These are phyloP conservation scores for Boletus semigastroideus DNA, from an alignment of 1,284 basidiomycete genomes.

Conservation along the genomic window DNA sequence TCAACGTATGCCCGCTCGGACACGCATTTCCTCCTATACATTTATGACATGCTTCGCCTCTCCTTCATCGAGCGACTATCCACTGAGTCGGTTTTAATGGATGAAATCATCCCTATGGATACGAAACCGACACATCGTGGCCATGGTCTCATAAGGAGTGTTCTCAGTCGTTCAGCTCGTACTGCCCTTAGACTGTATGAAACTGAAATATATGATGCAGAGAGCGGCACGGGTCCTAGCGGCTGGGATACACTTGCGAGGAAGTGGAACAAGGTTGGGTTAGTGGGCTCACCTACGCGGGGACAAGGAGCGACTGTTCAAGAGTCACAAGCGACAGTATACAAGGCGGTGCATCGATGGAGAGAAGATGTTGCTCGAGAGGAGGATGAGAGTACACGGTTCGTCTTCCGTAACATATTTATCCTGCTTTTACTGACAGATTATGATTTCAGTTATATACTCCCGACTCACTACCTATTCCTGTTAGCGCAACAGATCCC, in stretches of 20 bases:
- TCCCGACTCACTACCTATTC: conserved; percentile 73
- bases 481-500: conserved; percentile 66
- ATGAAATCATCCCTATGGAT: conserved; percentile 11
- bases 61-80: conserved; percentile 71
- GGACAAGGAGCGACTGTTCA: conserved; percentile 54
- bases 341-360: conserved; percentile 81
- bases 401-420: conserved; percentile 30
- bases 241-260: conserved; percentile 80
- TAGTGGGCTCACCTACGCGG: conserved; percentile 40
- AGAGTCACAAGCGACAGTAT: conserved; percentile 77
- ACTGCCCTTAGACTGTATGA: conserved; percentile 72
- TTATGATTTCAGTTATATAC: conserved; percentile 55
- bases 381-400: conserved; percentile 88
- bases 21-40: conserved; percentile 91
- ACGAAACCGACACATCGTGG: conserved; percentile 16
- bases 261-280: conserved; percentile 71
- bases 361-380: conserved; percentile 78
- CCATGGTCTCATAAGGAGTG: conserved; percentile 48
- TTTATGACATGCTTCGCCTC: conserved; percentile 92
- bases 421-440: not conserved
- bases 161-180: conserved; percentile 67
- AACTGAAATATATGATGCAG: conserved; percentile 66
- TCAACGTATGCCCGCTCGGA: conserved; percentile 91
- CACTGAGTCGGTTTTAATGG: conserved; percentile 35
- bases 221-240: conserved; percentile 59